Evolutionary conservation across 2,329 filamentous ascomycete species (phyloP), one percentile per base, ranked within the genome.

Genomic region (Daldinia sp.): DNA sequence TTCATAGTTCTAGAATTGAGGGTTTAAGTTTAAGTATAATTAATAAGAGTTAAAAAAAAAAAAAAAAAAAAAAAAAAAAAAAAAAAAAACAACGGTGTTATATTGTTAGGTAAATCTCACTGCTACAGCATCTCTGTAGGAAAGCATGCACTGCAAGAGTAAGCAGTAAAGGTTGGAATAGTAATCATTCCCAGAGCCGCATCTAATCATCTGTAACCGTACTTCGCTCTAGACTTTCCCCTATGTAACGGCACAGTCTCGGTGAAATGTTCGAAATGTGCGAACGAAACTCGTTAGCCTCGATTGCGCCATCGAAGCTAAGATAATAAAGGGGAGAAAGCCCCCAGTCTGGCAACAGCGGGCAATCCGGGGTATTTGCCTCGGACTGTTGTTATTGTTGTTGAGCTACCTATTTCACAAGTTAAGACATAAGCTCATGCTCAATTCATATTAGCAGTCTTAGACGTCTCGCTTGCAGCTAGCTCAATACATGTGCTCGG

Each of bases 291-390:
- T 37, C 39, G n/a, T 70, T 65, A 63, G 63, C 50, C 55, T 10
- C 62, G 48, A 70, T 70, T 61, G 55, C 65, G 64, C 61, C 39
- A 70, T 70, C 59, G 61, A 67, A 44, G 51, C 62, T 50, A 54
- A 54, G 7, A 59, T 30, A 39, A 37, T 57, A 58, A 63, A 66
- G 1, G 51, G 30, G 62, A 60, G 20, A 41, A 58, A 44, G 20
- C 20, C 56, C 33, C 44, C 42, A 48, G 33, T 37, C 4, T 18
- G 2, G 6, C 44, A 53, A 53, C 7, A 35, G 28, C 15, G 28
- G n/a, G 6, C 33, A 53, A 60, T 60, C 63, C 48, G 59, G 64
- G 64, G 55, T 55, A 60, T 33, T 50, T 28, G 53, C 4, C 35
- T 37, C 26, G 41, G 15, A 18, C 10, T 59, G 55, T 42, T 28